Evolutionary conservation across 1,139 yeast species (phyloP).

Genomic region (Diutina siamensis): DNA sequence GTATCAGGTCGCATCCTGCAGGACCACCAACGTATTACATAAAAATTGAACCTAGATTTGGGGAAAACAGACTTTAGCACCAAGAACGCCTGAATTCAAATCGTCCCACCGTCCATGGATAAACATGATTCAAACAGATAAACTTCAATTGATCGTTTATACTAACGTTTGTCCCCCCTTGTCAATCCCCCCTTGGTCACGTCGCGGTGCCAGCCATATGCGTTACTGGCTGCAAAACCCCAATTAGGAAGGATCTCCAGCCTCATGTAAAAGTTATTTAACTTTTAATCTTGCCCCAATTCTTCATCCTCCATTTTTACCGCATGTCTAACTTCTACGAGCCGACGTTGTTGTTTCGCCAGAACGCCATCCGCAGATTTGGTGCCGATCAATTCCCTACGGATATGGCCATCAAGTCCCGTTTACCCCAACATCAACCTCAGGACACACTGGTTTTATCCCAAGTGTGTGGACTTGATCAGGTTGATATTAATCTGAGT

Average conservation of each 20-base stretch:
- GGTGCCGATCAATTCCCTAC: not conserved
- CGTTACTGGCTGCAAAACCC: conserved; percentile 1
- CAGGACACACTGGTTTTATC: not conserved
- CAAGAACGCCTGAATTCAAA: too few relatives aligned
- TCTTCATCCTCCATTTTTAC: not conserved
- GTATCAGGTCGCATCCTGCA: not conserved
- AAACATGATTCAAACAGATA: too few relatives aligned
- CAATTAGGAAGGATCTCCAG: not conserved
- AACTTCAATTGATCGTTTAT: too few relatives aligned
- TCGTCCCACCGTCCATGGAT: too few relatives aligned
- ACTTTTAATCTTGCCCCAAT: not conserved
- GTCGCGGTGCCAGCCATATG: not conserved
- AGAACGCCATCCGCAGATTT: conserved; percentile 24
- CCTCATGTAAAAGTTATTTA: not conserved
- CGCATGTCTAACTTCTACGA: conserved; percentile 16
- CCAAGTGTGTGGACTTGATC: not conserved
- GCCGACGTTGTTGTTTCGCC: conserved; percentile 33
- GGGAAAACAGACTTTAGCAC: too few relatives aligned
- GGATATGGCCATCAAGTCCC: not conserved
- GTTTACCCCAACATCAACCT: not conserved
- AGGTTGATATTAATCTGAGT: conserved; percentile 33
- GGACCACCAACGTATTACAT: not conserved
- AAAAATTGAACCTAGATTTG: not conserved
- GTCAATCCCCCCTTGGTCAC: not conserved
- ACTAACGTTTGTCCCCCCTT: not conserved